Percentiles rank a stretch among this genome's conserved stretches.
Conservation (phyloP, 768 basidiomycete species). For the Suillus hirtellus region DNA sequence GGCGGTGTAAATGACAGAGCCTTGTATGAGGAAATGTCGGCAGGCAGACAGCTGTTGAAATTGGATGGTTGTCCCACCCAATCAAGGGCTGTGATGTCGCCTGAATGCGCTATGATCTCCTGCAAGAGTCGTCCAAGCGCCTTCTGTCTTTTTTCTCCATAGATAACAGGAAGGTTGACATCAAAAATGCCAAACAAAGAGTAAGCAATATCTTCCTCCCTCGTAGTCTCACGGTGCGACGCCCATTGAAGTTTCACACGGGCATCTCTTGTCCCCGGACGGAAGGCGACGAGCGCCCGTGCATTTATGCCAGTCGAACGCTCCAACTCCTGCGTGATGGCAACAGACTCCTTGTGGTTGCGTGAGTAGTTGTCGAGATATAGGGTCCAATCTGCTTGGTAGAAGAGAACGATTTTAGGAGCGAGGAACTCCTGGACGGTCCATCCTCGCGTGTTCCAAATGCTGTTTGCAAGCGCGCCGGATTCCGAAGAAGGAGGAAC, state of each 20-base stretch:
- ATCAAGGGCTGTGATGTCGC: background rate
- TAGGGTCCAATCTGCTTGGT: background rate
- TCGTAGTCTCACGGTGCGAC: background rate
- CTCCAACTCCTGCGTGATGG: background rate
- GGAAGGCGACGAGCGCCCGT: background rate
- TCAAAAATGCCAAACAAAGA: background rate
- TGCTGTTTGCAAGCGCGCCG: background rate
- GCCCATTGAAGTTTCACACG: background rate
- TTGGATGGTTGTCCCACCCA: background rate
- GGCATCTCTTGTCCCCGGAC: background rate
- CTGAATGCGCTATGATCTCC: background rate
- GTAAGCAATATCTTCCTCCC: background rate
- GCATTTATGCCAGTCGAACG: background rate
- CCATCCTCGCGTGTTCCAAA: background rate
- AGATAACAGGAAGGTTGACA: background rate
- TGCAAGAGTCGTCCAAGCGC: background rate
- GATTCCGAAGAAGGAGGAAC: background rate
- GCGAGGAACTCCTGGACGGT: background rate
- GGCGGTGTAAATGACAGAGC: fast-evolving
- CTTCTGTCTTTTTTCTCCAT: background rate
- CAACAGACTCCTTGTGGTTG: background rate
- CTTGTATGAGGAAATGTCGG: background rate
- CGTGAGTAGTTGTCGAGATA: background rate
- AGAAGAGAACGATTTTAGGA: background rate
- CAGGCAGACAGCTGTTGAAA: background rate